A percentile compares a stretch with the other conserved stretches of the same genome.
These are phyloP conservation scores for Venturia nashicola DNA, from an alignment of 2,329 filamentous ascomycete genomes.

Conservation along the genomic window DNA sequence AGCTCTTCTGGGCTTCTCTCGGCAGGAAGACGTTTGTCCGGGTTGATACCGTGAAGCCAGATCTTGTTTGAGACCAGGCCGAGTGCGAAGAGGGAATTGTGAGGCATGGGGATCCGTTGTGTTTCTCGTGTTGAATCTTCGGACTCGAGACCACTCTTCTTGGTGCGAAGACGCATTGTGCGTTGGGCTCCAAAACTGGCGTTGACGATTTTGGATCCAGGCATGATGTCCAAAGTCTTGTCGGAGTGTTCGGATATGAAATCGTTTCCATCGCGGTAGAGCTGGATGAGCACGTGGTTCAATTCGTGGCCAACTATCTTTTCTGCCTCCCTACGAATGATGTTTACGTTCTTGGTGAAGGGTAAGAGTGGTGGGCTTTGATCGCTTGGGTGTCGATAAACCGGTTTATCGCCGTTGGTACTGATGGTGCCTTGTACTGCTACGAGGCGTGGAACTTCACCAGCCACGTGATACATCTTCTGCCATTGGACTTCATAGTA, in stretches of 20 bases:
- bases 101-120: constrained; percentile 62
- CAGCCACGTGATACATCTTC: constrained; percentile 83
- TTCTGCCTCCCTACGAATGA: constrained; percentile 58
- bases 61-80: constrained; percentile 68
- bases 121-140: constrained; percentile 35
- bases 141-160: constrained; percentile 26
- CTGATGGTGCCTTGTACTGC: constrained; percentile 70
- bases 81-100: constrained; percentile 80
- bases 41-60: constrained; percentile 87
- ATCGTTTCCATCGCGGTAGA: constrained; percentile 80
- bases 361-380: constrained; percentile 65
- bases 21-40: constrained; percentile 60
- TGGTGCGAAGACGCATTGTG: constrained; percentile 80
- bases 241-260: constrained; percentile 96
- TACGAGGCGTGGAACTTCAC: constrained; percentile 81
- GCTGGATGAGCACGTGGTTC: constrained; percentile 87
- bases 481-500: constrained; percentile 74
- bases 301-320: constrained; percentile 62
- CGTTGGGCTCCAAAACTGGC: constrained; percentile 86
- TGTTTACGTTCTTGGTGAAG: constrained; percentile 62
- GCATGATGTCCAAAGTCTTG: constrained; percentile 85
- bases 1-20: constrained; percentile 61
- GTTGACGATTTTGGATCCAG: constrained; percentile 75
- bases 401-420: constrained; percentile 60
- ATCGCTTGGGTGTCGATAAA: constrained; percentile 93